Conservation (phyloP, 768 basidiomycete genomes). For the Lactarius deliciosus region DNA sequence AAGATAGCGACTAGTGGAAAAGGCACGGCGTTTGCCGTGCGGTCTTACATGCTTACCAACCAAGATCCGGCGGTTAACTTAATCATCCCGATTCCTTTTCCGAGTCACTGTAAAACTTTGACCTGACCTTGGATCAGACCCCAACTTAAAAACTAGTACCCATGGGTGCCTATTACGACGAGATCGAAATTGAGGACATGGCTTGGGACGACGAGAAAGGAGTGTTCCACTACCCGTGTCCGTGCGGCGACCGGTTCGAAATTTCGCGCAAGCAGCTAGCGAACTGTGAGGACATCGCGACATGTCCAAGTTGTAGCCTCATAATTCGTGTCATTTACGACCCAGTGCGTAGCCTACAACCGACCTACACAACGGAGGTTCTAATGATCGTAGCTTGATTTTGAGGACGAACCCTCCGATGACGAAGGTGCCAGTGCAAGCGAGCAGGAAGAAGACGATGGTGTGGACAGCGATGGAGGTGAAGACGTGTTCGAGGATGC, state of each 20-base stretch:
- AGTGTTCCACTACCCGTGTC: slow-evolving; percentile 96
- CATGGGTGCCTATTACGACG: slow-evolving; percentile 93
- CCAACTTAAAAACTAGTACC: background rate
- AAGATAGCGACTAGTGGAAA: too few relatives aligned
- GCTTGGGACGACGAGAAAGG: slow-evolving; percentile 77
- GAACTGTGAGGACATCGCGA: slow-evolving; percentile 91
- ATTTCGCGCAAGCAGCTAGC: slow-evolving; percentile 83
- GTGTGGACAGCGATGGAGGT: slow-evolving; percentile 28
- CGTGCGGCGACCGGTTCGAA: slow-evolving; percentile 97
- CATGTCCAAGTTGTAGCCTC: slow-evolving; percentile 93
- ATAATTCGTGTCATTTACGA: slow-evolving; percentile 93
- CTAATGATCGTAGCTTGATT: slow-evolving; percentile 61
- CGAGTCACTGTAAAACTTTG: too few relatives aligned
- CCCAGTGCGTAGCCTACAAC: slow-evolving; percentile 59
- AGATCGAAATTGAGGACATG: slow-evolving; percentile 98
- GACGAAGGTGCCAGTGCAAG: slow-evolving; percentile 38
- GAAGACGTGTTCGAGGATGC: slow-evolving; percentile 59
- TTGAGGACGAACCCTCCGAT: slow-evolving; percentile 72
- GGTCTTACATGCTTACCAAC: too few relatives aligned
- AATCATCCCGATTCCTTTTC: too few relatives aligned
- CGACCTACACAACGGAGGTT: background rate
- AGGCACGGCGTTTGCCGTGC: too few relatives aligned
- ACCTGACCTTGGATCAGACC: too few relatives aligned
- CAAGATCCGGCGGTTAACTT: too few relatives aligned
- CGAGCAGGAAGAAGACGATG: slow-evolving; percentile 28